phyloP scores from a whole-genome alignment of 345 rosid genomes.

The Dimocarpus longan region DNA sequence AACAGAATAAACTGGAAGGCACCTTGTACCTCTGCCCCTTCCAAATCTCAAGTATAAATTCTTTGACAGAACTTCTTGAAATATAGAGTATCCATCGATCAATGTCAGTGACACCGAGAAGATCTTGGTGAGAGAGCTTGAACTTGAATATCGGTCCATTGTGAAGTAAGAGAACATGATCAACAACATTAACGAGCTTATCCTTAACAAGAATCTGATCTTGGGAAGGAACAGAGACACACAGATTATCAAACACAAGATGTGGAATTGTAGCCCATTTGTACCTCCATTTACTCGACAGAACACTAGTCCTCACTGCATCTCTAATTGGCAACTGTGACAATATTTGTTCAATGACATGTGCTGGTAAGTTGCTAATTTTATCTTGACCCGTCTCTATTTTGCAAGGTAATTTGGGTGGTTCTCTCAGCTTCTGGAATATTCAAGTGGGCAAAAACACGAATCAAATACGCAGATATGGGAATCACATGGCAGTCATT shows the following conservation, averaged over 20 bases:
- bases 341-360: conserved; percentile 55
- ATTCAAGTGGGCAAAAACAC: conserved; percentile 19
- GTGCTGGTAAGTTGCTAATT: conserved; percentile 60
- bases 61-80: conserved; percentile 61
- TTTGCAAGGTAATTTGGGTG: conserved; percentile 47
- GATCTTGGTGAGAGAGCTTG: conserved; percentile 72
- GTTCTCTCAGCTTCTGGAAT: conserved; percentile 58
- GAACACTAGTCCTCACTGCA: conserved; percentile 65
- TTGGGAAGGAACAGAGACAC: conserved; percentile 46
- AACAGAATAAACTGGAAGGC: conserved; percentile 58
- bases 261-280: conserved; percentile 60
- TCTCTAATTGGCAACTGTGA: conserved; percentile 59
- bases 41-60: conserved; percentile 74
- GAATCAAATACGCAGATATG: conserved; percentile 1
- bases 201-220: conserved; percentile 49
- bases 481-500: no score
- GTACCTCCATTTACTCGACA: conserved; percentile 64
- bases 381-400: conserved; percentile 46
- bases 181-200: conserved; percentile 56
- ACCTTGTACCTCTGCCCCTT: conserved; percentile 66
- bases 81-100: conserved; percentile 71
- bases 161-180: conserved; percentile 70
- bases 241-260: conserved; percentile 59
- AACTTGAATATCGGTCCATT: conserved; percentile 59
- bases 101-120: conserved; percentile 59